Percentiles rank a stretch among this genome's conserved stretches.
These are phyloP conservation scores for Globisporangium iwayamae DNA, from an alignment of 352 stramenopile species.

Conservation along the genomic window DNA sequence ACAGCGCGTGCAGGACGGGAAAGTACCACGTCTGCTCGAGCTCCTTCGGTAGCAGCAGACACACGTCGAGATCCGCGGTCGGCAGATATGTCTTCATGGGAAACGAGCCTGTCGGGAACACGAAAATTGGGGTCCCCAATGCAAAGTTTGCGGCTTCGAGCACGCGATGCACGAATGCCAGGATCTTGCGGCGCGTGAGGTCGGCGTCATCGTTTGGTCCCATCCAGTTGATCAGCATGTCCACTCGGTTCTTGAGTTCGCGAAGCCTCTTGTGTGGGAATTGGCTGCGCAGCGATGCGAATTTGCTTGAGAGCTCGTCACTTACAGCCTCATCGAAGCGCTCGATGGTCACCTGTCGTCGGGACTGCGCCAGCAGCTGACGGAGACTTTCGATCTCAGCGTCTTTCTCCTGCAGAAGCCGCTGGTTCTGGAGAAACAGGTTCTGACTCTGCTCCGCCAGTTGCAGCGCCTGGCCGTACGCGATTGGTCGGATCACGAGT, in stretches of 20 bases:
- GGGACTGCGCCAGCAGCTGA: constrained; percentile 30
- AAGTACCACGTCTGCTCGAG: constrained; percentile 87
- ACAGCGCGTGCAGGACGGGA: constrained; percentile 79
- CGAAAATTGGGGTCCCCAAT: constrained; percentile 36
- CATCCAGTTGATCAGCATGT: constrained; percentile 63
- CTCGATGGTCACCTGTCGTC: constrained; percentile 11
- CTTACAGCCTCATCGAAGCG: constrained; percentile 10
- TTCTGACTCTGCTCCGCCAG: constrained; percentile 64
- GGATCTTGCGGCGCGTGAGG: constrained; percentile 52
- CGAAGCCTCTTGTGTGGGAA: constrained; percentile 34
- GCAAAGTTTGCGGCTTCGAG: constrained; percentile 54
- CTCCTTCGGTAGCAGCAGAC: constrained; percentile 71
- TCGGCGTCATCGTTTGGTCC: constrained; percentile 60
- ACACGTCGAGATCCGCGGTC: constrained; percentile 83
- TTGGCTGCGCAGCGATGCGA: constrained; percentile 24
- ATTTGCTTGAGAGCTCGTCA: not conserved
- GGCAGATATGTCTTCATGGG: constrained; percentile 90
- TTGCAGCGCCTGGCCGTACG: constrained; percentile 66
- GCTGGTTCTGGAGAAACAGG: constrained; percentile 50
- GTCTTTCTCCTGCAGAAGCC: constrained; percentile 61
- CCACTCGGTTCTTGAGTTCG: constrained; percentile 25
- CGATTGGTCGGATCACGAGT: constrained; percentile 67
- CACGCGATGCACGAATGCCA: constrained; percentile 63
- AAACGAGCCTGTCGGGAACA: constrained; percentile 81
- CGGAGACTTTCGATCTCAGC: constrained; percentile 54